Evolutionary conservation across 257 asterid species (phyloP), one percentile per base, ranked within the genome.

Genomic region (Solanum dulcamara): DNA sequence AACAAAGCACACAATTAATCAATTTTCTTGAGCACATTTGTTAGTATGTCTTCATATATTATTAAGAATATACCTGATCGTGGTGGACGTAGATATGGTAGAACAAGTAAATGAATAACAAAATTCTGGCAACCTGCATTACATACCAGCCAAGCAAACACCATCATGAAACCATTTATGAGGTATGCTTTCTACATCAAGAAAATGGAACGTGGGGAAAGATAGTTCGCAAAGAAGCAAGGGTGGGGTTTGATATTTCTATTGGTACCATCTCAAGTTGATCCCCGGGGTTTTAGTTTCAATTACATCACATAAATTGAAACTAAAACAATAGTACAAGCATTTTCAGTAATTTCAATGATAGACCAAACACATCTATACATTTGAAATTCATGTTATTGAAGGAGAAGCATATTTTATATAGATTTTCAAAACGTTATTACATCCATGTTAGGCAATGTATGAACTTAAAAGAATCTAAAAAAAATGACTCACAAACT

Each of bases 251-350:
- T 60, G 18, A 26, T 80, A 9, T 28, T 30, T 75, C 60, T 8
- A 75, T 46, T 15, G 74, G 44, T 91, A 94, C 99, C 99, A 96
- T 96, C 99, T 93, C 85, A 96, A 86, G 88, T 96, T 96, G 92
- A 96, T 86, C 28, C 87, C 77, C 55, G 97, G 99, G 38, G 99
- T 96, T n/a, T n/a, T n/a, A n/a, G n/a, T n/a, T n/a, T n/a, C n/a
- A n/a, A n/a, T n/a, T n/a, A n/a, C n/a, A n/a, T n/a, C n/a, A n/a
- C n/a, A n/a, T n/a, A n/a, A n/a, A n/a, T n/a, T n/a, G n/a, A n/a
- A n/a, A n/a, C n/a, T n/a, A n/a, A n/a, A n/a, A n/a, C n/a, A n/a
- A n/a, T n/a, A n/a, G n/a, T n/a, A n/a, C n/a, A n/a, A n/a, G n/a
- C n/a, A n/a, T n/a, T n/a, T n/a, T n/a, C n/a, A n/a, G n/a, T n/a